Evolutionary conservation across 805 yeast genomes (phyloP).

Genomic region (Candida sphagnicola): DNA sequence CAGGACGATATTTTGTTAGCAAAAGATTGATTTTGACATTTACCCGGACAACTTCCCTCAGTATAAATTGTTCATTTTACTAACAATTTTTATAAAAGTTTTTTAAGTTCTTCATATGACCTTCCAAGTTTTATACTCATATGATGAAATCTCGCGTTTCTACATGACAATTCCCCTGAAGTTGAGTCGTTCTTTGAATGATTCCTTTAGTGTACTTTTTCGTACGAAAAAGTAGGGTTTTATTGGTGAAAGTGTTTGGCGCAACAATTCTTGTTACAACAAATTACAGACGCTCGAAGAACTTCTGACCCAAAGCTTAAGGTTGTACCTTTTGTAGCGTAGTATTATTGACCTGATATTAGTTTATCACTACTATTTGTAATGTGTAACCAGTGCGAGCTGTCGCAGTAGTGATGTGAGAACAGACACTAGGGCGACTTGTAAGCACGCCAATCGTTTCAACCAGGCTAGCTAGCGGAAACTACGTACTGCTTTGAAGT

Average conservation of each 20-base stretch:
- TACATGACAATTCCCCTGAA: constrained; percentile 37
- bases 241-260: constrained; percentile 47
- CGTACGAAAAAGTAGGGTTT: constrained; percentile 38
- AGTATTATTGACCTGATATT: no score
- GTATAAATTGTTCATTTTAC: no score
- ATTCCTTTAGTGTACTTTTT: constrained; percentile 32
- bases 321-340: no score
- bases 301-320: constrained; percentile 41
- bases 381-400: no score
- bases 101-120: constrained; percentile 44
- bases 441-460: no score
- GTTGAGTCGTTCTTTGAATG: constrained; percentile 34
- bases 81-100: no score
- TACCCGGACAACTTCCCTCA: neutral
- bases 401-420: no score
- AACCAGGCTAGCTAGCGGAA: no score
- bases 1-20: neutral
- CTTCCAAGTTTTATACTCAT: constrained; percentile 61
- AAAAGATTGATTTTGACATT: no score
- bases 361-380: no score
- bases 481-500: no score
- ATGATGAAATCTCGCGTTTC: constrained; percentile 62
- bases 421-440: no score
- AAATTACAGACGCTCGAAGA: constrained; percentile 38
- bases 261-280: constrained; percentile 46